Evolutionary conservation across 2,329 filamentous ascomycete genomes (phyloP).

Genomic region (Talaromyces islandicus): DNA sequence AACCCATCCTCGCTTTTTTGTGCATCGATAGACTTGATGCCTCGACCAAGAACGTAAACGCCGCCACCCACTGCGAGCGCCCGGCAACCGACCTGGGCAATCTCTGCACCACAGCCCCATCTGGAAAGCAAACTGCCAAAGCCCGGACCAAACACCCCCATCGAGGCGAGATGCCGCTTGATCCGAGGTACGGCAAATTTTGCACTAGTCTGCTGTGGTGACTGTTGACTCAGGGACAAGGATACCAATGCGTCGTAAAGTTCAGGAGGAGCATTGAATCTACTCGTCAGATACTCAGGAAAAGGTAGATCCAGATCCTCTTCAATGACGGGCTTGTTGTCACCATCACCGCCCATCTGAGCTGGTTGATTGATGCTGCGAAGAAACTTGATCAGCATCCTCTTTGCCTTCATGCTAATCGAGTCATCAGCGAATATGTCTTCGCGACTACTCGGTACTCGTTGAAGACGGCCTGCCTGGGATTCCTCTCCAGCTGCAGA

Average conservation of each 20-base stretch:
- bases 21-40: slow-evolving; percentile 42
- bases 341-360: slow-evolving; percentile 50
- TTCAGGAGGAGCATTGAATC: slow-evolving; percentile 62
- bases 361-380: slow-evolving; percentile 64
- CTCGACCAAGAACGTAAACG: slow-evolving; percentile 77
- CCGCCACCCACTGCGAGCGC: slow-evolving; percentile 86
- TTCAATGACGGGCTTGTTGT: slow-evolving; percentile 36
- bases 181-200: slow-evolving; percentile 69
- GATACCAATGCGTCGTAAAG: slow-evolving; percentile 62
- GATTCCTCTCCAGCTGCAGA: slow-evolving; percentile 10
- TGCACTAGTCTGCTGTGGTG: slow-evolving; percentile 49
- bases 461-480: slow-evolving; percentile 45
- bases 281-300: slow-evolving; percentile 39
- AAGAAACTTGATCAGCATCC: slow-evolving; percentile 86
- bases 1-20: slow-evolving; percentile 14
- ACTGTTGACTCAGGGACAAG: slow-evolving; percentile 66
- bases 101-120: slow-evolving; percentile 85
- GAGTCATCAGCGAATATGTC: slow-evolving; percentile 77
- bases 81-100: slow-evolving; percentile 85
- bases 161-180: slow-evolving; percentile 73
- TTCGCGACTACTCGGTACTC: slow-evolving; percentile 83
- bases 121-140: slow-evolving; percentile 88
- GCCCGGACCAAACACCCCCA: slow-evolving; percentile 79
- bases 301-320: slow-evolving; percentile 51
- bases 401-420: slow-evolving; percentile 75